A percentile compares a stretch with the other conserved stretches of the same genome.
Evolutionary conservation across 805 yeast genomes (phyloP).

Genomic region (Zygosaccharomyces pseudorouxii): DNA sequence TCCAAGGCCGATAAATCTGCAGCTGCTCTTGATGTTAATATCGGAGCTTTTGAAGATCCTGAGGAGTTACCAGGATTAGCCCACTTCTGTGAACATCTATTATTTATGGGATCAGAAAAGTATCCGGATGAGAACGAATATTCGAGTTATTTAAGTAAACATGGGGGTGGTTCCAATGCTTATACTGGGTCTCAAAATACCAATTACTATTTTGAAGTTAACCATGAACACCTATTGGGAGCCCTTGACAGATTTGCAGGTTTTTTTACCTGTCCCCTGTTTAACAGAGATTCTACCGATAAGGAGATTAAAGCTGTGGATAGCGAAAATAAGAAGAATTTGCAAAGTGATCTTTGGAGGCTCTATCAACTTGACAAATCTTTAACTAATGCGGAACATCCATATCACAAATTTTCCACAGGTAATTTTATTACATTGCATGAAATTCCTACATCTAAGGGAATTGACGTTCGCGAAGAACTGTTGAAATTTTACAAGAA

Average conservation of each 20-base stretch:
- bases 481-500: conserved; percentile 66
- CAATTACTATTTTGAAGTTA: conserved; percentile 84
- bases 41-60: conserved; percentile 71
- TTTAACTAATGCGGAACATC: conserved; percentile 69
- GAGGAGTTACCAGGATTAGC: conserved; percentile 66
- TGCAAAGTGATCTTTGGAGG: conserved; percentile 89
- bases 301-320: conserved; percentile 93
- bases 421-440: conserved; percentile 79
- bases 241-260: conserved; percentile 92
- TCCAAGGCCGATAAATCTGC: conserved; percentile 69
- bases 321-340: conserved; percentile 89
- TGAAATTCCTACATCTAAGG: conserved; percentile 52
- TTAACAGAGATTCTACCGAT: conserved; percentile 69
- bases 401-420: conserved; percentile 82
- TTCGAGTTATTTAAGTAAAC: conserved; percentile 67
- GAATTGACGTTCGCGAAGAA: conserved; percentile 75
- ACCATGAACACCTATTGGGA: conserved; percentile 69
- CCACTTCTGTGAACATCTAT: conserved; percentile 68
- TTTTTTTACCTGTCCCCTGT: conserved; percentile 83
- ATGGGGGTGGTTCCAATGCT: conserved; percentile 89
- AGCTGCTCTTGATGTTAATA: conserved; percentile 73
- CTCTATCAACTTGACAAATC: conserved; percentile 77
- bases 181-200: conserved; percentile 87
- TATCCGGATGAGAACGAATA: conserved; percentile 78
- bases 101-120: conserved; percentile 77